Evolutionary conservation across 1,284 basidiomycete genomes (phyloP), one percentile per base, ranked within the genome.

Genomic region (Heliocybe sulcata): DNA sequence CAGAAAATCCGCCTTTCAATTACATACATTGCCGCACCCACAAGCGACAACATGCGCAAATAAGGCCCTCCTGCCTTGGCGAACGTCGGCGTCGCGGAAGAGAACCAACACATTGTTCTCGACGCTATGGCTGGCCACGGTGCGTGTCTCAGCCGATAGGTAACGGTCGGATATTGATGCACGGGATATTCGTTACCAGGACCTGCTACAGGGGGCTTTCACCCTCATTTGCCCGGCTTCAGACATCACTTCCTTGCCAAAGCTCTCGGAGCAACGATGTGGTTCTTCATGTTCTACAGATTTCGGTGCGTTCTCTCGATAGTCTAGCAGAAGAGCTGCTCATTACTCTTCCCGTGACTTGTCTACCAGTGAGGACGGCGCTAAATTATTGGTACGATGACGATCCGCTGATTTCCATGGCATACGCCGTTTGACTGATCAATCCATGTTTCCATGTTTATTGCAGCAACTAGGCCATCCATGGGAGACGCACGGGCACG

Each of bases 201-300:
- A 25, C 38, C 47, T n/a, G n/a, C n/a, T 55, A 49, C 51, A 48
- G 83, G 83, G 75, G 92, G 90, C 63, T 94, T 93, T 65, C 77
- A 92, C 69, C 92, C 92, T 42, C 91, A 92, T 69, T 77, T 92
- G 38, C 90, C 92, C 42, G 84, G 87, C 22, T 77, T 85, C 64
- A 81, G 79, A 65, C 83, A 93, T 72, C 83, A 81, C 58, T 82
- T 92, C 68, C 78, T 94, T 33, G 82, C 89, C 42, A 94, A 94
- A 72, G 82, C 83, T 53, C 77, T 96, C 56, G 94, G 93, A 56
- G 93, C 92, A 35, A 83, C 85, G 45, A 96, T 96, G 93, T 96
- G 92, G 92, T 96, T 96, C 83, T 97, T 94, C 79, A 91, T 96
- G 70, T 95, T 96, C 77, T 96, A 95, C 74, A 85, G 92, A 58